These are phyloP conservation scores for Lentinula detonsa DNA, from an alignment of 768 basidiomycete species.

Conservation along the genomic window DNA sequence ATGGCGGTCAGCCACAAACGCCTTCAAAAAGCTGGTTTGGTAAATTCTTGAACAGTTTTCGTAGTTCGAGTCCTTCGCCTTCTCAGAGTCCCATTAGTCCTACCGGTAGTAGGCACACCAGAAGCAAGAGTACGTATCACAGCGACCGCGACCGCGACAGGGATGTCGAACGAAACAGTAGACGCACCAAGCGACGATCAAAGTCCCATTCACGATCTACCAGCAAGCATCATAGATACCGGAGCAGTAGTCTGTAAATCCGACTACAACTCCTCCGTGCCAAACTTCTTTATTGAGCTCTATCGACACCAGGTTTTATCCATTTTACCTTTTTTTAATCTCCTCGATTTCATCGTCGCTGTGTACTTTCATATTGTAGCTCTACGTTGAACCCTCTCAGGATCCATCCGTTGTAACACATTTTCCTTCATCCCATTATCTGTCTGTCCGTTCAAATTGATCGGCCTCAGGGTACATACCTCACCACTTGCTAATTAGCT, in stretches of 20 bases:
- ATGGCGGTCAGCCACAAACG: neutral
- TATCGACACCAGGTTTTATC: neutral
- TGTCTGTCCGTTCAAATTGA: neutral
- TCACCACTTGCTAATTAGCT: neutral
- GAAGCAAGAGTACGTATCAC: neutral
- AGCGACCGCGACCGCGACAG: neutral
- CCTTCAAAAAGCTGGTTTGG: slow-evolving; percentile 3
- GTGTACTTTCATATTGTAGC: neutral
- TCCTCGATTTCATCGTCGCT: neutral
- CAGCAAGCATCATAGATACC: neutral
- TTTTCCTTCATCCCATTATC: neutral
- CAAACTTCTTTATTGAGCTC: neutral
- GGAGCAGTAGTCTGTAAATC: neutral
- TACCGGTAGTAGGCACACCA: neutral
- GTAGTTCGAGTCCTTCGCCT: neutral
- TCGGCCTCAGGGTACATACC: neutral
- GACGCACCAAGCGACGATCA: neutral
- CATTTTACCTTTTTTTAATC: neutral
- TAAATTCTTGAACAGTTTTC: slow-evolving; percentile 1
- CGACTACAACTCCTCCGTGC: neutral
- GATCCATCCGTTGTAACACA: neutral
- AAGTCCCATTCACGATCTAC: neutral
- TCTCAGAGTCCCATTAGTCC: neutral
- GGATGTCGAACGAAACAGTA: neutral
- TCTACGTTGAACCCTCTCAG: neutral